Percentiles rank a stretch among this genome's conserved stretches.
Conservation (phyloP, 805 yeast species). For the Metschnikowia rubicola region DNA sequence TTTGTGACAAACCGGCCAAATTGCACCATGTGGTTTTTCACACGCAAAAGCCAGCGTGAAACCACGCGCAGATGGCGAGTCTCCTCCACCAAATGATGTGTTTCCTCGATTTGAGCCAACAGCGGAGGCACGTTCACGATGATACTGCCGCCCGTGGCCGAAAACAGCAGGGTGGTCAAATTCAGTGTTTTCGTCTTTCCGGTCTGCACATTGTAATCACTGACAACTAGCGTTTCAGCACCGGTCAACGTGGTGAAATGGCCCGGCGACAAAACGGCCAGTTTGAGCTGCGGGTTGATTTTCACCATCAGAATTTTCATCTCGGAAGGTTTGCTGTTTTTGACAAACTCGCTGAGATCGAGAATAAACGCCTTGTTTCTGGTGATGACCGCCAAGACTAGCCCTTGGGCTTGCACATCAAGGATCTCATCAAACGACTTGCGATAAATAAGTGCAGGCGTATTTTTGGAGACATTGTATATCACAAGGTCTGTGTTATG, state of each 20-base stretch:
- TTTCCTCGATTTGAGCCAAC: conserved; percentile 25
- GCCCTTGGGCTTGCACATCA: background rate
- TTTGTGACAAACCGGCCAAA: conserved; percentile 25
- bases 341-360: conserved; percentile 7
- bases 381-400: conserved; percentile 8
- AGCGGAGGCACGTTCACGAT: conserved; percentile 33
- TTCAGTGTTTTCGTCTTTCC: background rate
- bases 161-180: background rate
- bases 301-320: background rate
- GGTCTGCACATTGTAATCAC: background rate
- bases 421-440: conserved; percentile 3
- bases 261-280: background rate
- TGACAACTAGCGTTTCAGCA: background rate
- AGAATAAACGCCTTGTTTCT: background rate
- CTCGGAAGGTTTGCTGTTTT: background rate
- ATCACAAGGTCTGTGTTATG: conserved; percentile 2
- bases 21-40: conserved; percentile 31
- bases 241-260: conserved; percentile 1
- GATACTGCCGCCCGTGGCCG: conserved; percentile 16
- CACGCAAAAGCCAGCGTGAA: conserved; percentile 28
- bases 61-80: conserved; percentile 19
- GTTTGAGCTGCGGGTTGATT: background rate
- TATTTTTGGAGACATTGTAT: background rate
- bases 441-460: background rate
- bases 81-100: conserved; percentile 32